Conservation (phyloP, 73 alveolate genomes). For the Paramecium bursaria region DNA sequence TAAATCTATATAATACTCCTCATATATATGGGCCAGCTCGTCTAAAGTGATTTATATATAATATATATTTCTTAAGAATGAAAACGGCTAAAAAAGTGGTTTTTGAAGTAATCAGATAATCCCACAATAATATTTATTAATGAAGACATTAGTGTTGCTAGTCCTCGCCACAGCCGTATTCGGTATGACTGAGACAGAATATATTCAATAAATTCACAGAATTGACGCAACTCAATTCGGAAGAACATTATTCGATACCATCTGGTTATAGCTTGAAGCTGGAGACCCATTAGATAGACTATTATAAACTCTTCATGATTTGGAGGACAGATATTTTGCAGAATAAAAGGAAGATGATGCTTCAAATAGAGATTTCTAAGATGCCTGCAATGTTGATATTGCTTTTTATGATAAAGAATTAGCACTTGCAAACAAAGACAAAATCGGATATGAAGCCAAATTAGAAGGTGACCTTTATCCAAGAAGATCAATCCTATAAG, state of each 20-base stretch:
- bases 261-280: background rate
- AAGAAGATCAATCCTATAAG: constrained; percentile 40
- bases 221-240: constrained; percentile 30
- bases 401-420: constrained; percentile 30
- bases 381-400: constrained; percentile 28
- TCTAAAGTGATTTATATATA: too few species aligned
- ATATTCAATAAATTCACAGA: constrained; percentile 25
- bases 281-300: constrained; percentile 57
- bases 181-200: constrained; percentile 16
- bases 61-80: too few species aligned
- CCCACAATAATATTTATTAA: too few species aligned
- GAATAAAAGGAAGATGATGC: constrained; percentile 56
- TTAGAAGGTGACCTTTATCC: constrained; percentile 59
- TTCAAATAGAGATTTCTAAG: constrained; percentile 22
- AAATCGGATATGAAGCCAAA: constrained; percentile 42
- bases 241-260: constrained; percentile 43
- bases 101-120: too few species aligned
- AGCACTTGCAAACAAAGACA: background rate
- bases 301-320: constrained; percentile 1
- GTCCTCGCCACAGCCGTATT: constrained; percentile 17
- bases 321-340: constrained; percentile 40
- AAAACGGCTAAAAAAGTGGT: too few species aligned
- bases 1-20: too few species aligned
- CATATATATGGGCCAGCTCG: too few species aligned
- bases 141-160: constrained; percentile 1